Base-by-base conservation (phyloP, 1,284 basidiomycete genomes). In the Apiotrichum montevideense region DNA sequence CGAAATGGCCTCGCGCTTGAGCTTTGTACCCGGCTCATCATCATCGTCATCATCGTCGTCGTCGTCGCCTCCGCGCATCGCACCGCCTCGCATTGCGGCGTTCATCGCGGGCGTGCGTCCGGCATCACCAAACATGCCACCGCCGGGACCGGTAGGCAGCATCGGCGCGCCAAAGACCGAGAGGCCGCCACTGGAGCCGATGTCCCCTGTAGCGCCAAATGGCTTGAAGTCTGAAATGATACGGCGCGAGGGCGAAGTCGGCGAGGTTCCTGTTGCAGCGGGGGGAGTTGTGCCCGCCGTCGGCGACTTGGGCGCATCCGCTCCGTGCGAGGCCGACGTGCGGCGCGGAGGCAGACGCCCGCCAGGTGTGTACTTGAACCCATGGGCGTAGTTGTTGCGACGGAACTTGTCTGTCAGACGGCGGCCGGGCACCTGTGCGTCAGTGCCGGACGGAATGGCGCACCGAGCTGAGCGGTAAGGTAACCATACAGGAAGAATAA, bases 321-420 rank as follows among this genome's bases (percentile, higher is more conserved):
- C 48, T 6, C n/a, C 42, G 5, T 47, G 41, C 6, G 78, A 71
- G 5, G 71, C 54, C 33, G 76, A 64, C 44, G 72, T 66, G 13
- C 79, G 74, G 33, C 82, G 81, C 13, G 80, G 76, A 51, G 81
- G 77, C 11, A 81, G 78, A 59, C 80, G 67, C 58, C 74, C 83
- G 80, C 61, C 83, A 71, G 66, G 83, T 71, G 74, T 84, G 83
- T 55, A 95, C 35, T 55, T 65, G 66, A 66, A 73, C 1, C 70
- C 69, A 1, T 65, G 55, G 21, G 61, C 58, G 51, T 64, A 56
- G 58, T 71, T 72, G 57, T 68, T 67, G 51, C 67, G 66, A 14
- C 70, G 82, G 74, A 96, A 96, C 74, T 93, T 92, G 68, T 96
- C 92, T 29, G 93, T 96, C 78, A 96, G 91, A 2, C 93, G 85